Evolutionary conservation across 805 yeast species (phyloP).

Genomic region (Pichia deserticola): DNA sequence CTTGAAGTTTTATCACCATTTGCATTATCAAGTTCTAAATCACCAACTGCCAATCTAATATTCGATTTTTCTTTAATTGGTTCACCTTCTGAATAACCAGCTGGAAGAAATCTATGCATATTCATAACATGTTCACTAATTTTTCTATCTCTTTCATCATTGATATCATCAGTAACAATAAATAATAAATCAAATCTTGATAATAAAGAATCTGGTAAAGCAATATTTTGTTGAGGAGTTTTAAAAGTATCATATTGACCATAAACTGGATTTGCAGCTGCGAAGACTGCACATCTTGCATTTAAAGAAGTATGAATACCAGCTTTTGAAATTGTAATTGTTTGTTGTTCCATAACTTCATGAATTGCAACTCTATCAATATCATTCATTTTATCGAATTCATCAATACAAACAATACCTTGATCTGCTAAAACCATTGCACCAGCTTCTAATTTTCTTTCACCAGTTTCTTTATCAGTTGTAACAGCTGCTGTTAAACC

Average conservation of each 20-base stretch:
- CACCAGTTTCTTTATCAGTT: slow-evolving; percentile 94
- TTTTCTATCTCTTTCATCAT: slow-evolving; percentile 73
- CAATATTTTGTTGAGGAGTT: slow-evolving; percentile 95
- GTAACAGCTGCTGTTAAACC: slow-evolving; percentile 99
- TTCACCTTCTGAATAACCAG: slow-evolving; percentile 86
- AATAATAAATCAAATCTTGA: slow-evolving; percentile 95
- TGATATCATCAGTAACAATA: slow-evolving; percentile 92
- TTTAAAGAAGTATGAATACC: slow-evolving; percentile 95
- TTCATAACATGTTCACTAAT: slow-evolving; percentile 92
- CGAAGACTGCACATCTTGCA: slow-evolving; percentile 94
- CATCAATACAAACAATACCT: slow-evolving; percentile 97
- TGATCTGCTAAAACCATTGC: slow-evolving; percentile 98
- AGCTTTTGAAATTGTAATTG: slow-evolving; percentile 95
- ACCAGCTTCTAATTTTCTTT: slow-evolving; percentile 94
- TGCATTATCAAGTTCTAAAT: slow-evolving; percentile 39
- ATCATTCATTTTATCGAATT: slow-evolving; percentile 97
- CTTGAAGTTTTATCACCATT: slow-evolving; percentile 41
- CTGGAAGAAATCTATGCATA: slow-evolving; percentile 85
- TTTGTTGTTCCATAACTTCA: slow-evolving; percentile 99
- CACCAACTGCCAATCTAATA: slow-evolving; percentile 77
- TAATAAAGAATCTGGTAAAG: slow-evolving; percentile 89
- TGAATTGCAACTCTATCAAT: slow-evolving; percentile 96
- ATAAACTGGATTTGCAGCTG: slow-evolving; percentile 96
- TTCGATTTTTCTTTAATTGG: slow-evolving; percentile 76
- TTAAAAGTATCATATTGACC: slow-evolving; percentile 95